Evolutionary conservation across 1,139 yeast species (phyloP), one percentile per base, ranked within the genome.

Genomic region (Zygosaccharomyces pseudobailii): DNA sequence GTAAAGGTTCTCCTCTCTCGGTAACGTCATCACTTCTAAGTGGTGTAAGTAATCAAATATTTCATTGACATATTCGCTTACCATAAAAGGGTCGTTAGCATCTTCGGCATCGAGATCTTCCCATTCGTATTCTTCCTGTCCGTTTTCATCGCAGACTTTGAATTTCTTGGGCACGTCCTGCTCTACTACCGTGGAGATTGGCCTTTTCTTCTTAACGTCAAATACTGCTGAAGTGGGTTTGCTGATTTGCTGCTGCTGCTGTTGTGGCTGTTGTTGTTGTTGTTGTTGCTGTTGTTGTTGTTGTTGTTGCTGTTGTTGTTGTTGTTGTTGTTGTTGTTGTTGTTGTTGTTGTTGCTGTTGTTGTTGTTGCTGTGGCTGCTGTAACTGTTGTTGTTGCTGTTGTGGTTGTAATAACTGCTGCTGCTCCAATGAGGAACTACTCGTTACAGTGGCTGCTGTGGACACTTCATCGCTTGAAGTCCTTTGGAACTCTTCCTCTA

Each of bases 91-190:
- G 67, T 92, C 98, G 59, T 86, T 90, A 52, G 73, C 71, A 65
- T 92, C 98, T 59, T 87, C 96, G 44, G 85, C 90, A 64, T 90
- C 97, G 50, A 90, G 73, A 66, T 90, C 96, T 60, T 87, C 96
- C 95, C 95, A 89, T 54, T 77, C 79, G 59, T 82, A 69, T 42
- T 66, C 69, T 39, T 66, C 69, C 33, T 57, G 55, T 9, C 66
- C 67, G 48, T 61, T 56, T 39, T 56, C 67, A 27, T 51, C 55
- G 37, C 63, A 58, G 2, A 60, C 62, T 49, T 64, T 64, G 48
- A 62, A 62, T 42, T 64, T 64, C 41, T 64, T 64, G 23, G 65
- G 66, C 27, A 55, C 56, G 9, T 62, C 65, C 43, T 63, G 66
- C 50, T 64, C 68, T 5, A 62, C 68, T 13, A 62, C 58, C 4